Percentiles rank a stretch among this genome's conserved stretches.
Evolutionary conservation across 2,329 filamentous ascomycete species (phyloP).

Genomic region (Apiospora hydei): DNA sequence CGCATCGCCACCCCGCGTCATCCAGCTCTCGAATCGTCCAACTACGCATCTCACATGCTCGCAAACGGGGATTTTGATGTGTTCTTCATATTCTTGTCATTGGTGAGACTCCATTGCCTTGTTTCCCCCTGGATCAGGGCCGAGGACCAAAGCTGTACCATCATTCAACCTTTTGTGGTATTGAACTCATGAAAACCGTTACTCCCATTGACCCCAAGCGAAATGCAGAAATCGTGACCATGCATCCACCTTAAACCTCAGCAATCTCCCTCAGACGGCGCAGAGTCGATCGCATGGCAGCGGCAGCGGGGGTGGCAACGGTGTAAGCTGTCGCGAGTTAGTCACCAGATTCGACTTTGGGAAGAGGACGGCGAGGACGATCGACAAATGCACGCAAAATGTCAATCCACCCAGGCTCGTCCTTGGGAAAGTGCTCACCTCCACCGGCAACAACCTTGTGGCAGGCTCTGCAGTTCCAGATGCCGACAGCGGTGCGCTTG

Average conservation of each 20-base stretch:
- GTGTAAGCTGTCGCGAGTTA: constrained; percentile 27
- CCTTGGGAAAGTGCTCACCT: constrained; percentile 86
- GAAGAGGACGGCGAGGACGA: neutral
- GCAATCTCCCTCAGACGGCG: constrained; percentile 97
- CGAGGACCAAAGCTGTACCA: constrained; percentile 32
- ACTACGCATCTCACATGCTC: constrained; percentile 5
- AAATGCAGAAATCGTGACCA: constrained; percentile 39
- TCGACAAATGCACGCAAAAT: neutral
- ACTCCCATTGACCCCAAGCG: constrained; percentile 40
- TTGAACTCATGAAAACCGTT: constrained; percentile 38
- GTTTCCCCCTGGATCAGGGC: constrained; percentile 32
- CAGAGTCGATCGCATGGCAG: constrained; percentile 94
- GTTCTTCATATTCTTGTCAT: constrained; percentile 29
- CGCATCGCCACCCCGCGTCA: neutral
- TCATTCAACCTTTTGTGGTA: constrained; percentile 37
- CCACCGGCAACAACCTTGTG: constrained; percentile 92
- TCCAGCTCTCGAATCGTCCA: neutral
- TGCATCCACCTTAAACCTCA: constrained; percentile 74
- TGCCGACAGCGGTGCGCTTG: constrained; percentile 88
- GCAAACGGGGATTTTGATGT: constrained; percentile 6
- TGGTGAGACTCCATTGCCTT: constrained; percentile 36
- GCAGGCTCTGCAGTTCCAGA: constrained; percentile 97
- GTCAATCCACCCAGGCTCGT: neutral
- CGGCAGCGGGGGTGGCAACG: constrained; percentile 84
- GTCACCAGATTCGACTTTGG: neutral